Evolutionary conservation across 179 eudicot species (phyloP), one percentile per base, ranked within the genome.

Genomic region (Silene vulgaris): DNA sequence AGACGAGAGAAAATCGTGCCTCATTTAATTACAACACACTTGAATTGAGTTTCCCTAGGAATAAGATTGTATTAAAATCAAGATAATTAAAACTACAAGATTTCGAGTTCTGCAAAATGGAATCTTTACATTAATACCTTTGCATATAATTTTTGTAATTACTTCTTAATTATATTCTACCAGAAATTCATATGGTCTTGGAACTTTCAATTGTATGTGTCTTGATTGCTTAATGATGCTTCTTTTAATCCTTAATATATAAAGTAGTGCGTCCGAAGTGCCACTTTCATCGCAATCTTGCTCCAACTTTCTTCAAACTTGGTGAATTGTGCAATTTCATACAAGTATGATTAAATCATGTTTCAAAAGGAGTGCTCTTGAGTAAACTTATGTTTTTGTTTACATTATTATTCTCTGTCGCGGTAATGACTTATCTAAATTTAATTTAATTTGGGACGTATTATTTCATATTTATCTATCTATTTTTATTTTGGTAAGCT

Each of bases 121-220:
- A 82, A 87, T 85, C 88, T 87, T 78, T 37, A 76, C 78, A 83
- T 80, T 74, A 82, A 83, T 82, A 60, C 79, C 60, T 54, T 66
- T 37, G 45, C n/a, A 4, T 7, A 28, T 68, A 67, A 56, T 75
- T 57, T 11, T 60, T 50, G 72, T 65, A 65, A 30, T 52, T 54
- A 17, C 8, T 8, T 6, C 7, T 71, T 40, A 30, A 17, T 28
- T 69, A 28, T 65, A 80, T 28, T 69, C 37, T 65, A 80, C 74
- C 77, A 28, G 40, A 48, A 68, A 20, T 77, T 52, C 52, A 61
- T 80, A 66, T 23, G 11, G 75, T 75, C 45, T 77, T 69, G 80
- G 77, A 77, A 77, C 83, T 80, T 73, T 80, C 83, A 80, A 48
- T 61, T 69, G 71, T 54, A 64, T 74, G 5, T 79, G 8, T 37